phyloP scores from a whole-genome alignment of 176 grass and related monocot genomes.

The Luzula sylvatica region DNA sequence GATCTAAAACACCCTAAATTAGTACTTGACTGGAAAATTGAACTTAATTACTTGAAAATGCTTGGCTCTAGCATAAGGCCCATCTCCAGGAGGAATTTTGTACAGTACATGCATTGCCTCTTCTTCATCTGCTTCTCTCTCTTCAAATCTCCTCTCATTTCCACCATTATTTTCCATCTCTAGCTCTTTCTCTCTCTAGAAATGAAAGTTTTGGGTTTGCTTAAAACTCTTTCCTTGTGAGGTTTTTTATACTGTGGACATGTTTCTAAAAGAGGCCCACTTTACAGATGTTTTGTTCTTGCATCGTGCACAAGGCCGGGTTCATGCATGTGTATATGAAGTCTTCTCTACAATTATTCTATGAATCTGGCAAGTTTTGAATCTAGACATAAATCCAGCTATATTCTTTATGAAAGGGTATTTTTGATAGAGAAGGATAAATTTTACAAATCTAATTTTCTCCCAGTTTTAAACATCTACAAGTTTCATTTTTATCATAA shows the following conservation, averaged over 20 bases:
- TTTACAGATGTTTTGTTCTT: background rate
- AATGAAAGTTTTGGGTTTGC: background rate
- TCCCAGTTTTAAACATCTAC: too few relatives aligned
- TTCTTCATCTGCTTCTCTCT: conserved; percentile 7
- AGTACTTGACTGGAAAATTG: background rate
- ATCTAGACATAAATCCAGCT: conserved; percentile 7
- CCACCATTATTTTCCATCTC: conserved; percentile 18
- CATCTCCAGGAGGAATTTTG: conserved; percentile 80
- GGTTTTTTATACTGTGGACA: background rate
- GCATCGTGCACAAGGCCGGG: background rate
- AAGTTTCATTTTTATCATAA: too few relatives aligned
- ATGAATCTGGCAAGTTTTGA: conserved; percentile 25
- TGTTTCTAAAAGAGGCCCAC: conserved; percentile 1
- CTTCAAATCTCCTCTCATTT: background rate
- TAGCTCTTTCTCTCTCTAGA: conserved; percentile 13
- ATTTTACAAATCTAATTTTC: too few relatives aligned
- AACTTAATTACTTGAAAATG: conserved; percentile 52
- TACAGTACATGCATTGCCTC: conserved; percentile 29
- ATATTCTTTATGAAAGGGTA: conserved; percentile 2
- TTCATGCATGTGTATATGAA: conserved; percentile 1
- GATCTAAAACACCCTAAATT: background rate
- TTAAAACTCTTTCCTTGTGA: background rate
- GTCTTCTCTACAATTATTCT: conserved; percentile 4
- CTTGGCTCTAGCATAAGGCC: conserved; percentile 86
- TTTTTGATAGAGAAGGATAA: background rate